These are phyloP conservation scores for Verticillium dahliae DNA, from an alignment of 2,329 filamentous ascomycete genomes.

Conservation along the genomic window DNA sequence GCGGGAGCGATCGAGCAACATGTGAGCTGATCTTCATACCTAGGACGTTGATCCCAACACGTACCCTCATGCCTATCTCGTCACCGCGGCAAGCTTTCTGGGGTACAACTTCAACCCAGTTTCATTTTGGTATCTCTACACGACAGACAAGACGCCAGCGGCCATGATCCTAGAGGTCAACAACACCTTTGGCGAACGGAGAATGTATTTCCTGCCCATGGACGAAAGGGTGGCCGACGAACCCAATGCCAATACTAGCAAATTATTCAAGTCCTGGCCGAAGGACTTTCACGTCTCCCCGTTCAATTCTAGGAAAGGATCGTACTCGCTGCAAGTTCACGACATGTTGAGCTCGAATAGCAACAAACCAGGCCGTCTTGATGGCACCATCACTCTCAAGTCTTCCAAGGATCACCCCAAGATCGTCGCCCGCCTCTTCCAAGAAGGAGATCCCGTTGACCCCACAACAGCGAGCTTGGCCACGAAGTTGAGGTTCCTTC, in stretches of 20 bases:
- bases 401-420: constrained; percentile 57
- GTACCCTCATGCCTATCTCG: constrained; percentile 63
- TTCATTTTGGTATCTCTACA: constrained; percentile 76
- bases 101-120: constrained; percentile 70
- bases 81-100: constrained; percentile 63
- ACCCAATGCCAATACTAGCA: background rate
- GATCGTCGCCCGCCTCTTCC: constrained; percentile 54
- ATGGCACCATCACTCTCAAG: constrained; percentile 53
- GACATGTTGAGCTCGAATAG: constrained; percentile 33
- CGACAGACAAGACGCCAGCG: constrained; percentile 44
- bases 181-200: constrained; percentile 68
- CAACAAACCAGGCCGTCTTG: constrained; percentile 33
- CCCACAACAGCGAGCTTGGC: constrained; percentile 34
- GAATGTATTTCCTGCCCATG: constrained; percentile 56
- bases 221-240: constrained; percentile 2
- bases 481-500: constrained; percentile 40
- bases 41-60: constrained; percentile 51
- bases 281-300: constrained; percentile 76
- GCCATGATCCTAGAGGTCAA: constrained; percentile 69
- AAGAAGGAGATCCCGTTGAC: constrained; percentile 42
- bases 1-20: background rate
- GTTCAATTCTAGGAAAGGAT: constrained; percentile 59
- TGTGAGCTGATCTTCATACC: constrained; percentile 7
- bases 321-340: constrained; percentile 42
- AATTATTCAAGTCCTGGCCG: constrained; percentile 44